Evolutionary conservation across 2,329 filamentous ascomycete species (phyloP), one percentile per base, ranked within the genome.

Genomic region (Cryphonectria naterciae): DNA sequence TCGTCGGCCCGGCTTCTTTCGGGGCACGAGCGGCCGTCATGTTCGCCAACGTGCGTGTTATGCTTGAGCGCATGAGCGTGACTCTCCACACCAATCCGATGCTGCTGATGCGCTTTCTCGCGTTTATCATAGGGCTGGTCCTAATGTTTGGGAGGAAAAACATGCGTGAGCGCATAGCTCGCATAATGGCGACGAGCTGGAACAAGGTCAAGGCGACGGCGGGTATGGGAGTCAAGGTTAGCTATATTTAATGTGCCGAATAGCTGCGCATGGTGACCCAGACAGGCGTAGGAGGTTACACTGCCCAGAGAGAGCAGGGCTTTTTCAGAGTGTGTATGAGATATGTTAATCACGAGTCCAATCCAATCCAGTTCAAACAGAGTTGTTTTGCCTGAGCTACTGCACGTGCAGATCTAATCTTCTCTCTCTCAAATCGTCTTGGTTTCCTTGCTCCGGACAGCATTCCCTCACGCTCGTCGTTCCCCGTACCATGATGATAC

Each of bases 141-240:
- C 81, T 95, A 73, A 88, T 96, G 74, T 84, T 98, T 72, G 92
- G 93, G 70, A 87, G 93, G 76, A 87, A 88, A 76, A 91, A 92
- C 77, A 84, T 97, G 19, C 88, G 95, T 56, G 90, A 97, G 75
- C 88, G 92, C 74, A 80, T 98, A 49, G 87, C 90, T 78, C 86
- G 90, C 69, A 84, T 94, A 52, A 78, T 97, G 60, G 88, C 87
- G 54, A 84, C 87, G 39, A 90, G 89, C 13, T 97, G 94, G 94
- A 87, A 88, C 68, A 98, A 97, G 83, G 83, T 97, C 56, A 90
- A 88, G 79, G 87, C 90, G 62, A 98, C 96, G 0, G 91, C 95
- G 5, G 95, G 95, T 1, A 98, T 98, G 95, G 96, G 95, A 2
- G 93, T 97, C 74, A 98, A 98, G 84, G 95, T 98, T 77, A 97